Conservation (phyloP, 441 rosid genomes). For the Kokia cookei region DNA sequence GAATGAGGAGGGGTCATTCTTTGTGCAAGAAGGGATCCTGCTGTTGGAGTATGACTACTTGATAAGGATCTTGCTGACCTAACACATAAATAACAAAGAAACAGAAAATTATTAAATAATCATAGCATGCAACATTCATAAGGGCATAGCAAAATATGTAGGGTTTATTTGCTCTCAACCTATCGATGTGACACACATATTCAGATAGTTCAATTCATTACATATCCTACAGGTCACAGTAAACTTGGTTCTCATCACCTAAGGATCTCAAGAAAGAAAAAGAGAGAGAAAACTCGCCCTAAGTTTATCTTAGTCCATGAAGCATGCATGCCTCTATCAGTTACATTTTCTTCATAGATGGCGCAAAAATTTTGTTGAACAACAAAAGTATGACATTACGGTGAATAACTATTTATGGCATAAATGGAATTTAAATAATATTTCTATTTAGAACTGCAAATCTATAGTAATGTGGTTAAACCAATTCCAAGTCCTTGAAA, state of each 20-base stretch:
- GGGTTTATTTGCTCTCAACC: neutral
- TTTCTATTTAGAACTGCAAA: neutral
- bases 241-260: neutral
- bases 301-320: neutral
- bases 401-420: neutral
- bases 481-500: neutral
- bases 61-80: conserved; percentile 87
- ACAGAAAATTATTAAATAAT: neutral
- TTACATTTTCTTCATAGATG: neutral
- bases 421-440: neutral
- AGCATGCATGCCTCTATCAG: neutral
- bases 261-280: neutral
- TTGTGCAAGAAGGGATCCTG: conserved; percentile 52
- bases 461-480: neutral
- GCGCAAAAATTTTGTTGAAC: neutral
- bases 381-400: neutral
- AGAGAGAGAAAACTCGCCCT: neutral
- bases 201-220: neutral
- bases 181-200: neutral
- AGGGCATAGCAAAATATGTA: neutral
- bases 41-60: conserved; percentile 71
- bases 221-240: neutral
- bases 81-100: conserved; percentile 3
- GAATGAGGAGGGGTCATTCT: conserved; percentile 38
- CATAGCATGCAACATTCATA: neutral